A percentile compares a stretch with the other conserved stretches of the same genome.
phyloP scores from a whole-genome alignment of 2,329 filamentous ascomycete genomes.

The Fusarium haematococcum region DNA sequence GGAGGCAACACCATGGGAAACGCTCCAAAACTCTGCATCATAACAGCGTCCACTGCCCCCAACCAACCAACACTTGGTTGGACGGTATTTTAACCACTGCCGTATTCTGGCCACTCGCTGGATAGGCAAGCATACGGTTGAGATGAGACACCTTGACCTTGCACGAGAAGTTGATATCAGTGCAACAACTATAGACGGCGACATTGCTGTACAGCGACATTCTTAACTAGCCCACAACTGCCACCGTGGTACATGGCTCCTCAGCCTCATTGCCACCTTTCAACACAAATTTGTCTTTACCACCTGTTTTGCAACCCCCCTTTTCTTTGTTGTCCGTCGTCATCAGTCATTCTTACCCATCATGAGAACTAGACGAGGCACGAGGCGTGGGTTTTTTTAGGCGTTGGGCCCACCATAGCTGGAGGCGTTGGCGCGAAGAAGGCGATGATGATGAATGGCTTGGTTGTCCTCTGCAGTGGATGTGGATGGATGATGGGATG shows the following conservation, averaged over 20 bases:
- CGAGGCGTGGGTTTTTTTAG: slow-evolving; percentile 14
- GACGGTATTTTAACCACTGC: background rate
- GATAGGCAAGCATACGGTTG: slow-evolving; percentile 6
- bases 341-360: slow-evolving; percentile 17
- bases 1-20: background rate
- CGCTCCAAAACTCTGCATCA: background rate
- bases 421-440: slow-evolving; percentile 37
- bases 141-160: background rate
- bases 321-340: slow-evolving; percentile 20
- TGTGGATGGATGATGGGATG: slow-evolving; percentile 11
- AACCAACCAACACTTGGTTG: background rate
- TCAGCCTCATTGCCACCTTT: background rate
- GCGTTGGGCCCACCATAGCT: slow-evolving; percentile 31
- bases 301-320: slow-evolving; percentile 20
- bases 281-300: slow-evolving; percentile 22
- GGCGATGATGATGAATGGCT: slow-evolving; percentile 9
- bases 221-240: background rate
- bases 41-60: background rate
- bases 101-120: background rate
- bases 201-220: slow-evolving; percentile 8
- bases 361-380: slow-evolving; percentile 29
- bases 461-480: slow-evolving; percentile 17
- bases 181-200: slow-evolving; percentile 19
- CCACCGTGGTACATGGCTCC: slow-evolving; percentile 2
- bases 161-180: slow-evolving; percentile 8